Percentiles rank a stretch among this genome's conserved stretches.
Conservation (phyloP, 2,329 filamentous ascomycete genomes). For the Daldinia eschscholtzii region DNA sequence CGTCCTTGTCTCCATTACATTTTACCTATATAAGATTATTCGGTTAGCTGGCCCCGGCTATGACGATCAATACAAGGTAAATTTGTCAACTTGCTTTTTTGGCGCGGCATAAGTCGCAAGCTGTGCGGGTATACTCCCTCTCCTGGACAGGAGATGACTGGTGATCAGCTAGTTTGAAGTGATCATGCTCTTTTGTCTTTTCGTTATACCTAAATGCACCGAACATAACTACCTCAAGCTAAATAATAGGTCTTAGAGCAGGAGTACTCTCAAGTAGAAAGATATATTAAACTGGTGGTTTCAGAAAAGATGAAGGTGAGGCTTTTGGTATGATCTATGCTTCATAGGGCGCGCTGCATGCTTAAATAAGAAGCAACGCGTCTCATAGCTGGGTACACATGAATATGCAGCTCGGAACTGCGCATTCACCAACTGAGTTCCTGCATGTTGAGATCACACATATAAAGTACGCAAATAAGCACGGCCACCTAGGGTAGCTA, state of each 20-base stretch:
- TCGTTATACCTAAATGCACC: conserved; percentile 12
- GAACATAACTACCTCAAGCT: background rate
- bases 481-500: background rate
- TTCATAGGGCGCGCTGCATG: background rate
- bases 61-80: background rate
- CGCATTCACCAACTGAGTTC: background rate
- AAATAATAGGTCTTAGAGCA: background rate
- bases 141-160: background rate
- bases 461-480: background rate
- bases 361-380: conserved; percentile 6
- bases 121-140: conserved; percentile 1
- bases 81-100: conserved; percentile 7
- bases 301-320: background rate
- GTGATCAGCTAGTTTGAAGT: conserved; percentile 6
- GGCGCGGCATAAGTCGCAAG: conserved; percentile 6
- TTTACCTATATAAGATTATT: background rate
- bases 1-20: conserved; percentile 6
- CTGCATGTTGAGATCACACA: background rate
- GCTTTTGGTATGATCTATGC: background rate
- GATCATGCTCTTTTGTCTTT: conserved; percentile 4
- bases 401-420: background rate
- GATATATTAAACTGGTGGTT: background rate
- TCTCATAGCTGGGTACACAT: background rate
- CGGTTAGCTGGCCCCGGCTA: background rate
- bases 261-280: background rate